These are phyloP conservation scores for Coniosporium apollinis DNA, from an alignment of 495 filamentous ascomycete genomes.

Conservation along the genomic window DNA sequence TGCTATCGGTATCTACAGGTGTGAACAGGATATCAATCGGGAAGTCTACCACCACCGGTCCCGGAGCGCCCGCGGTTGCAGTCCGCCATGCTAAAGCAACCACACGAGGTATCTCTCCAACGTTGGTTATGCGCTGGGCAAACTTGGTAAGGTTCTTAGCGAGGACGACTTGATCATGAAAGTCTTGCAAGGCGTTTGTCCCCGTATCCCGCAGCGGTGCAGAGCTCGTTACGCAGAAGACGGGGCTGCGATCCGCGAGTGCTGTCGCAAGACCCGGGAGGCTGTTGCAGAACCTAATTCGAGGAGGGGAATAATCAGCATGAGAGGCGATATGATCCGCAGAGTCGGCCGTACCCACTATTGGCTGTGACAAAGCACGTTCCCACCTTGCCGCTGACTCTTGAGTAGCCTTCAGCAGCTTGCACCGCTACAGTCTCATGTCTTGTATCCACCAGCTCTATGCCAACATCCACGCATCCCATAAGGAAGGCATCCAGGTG, in stretches of 20 bases:
- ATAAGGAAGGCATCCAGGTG: conserved; percentile 18
- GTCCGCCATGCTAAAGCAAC: conserved; percentile 10
- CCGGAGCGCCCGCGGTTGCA: conserved; percentile 7
- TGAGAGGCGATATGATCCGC: neutral
- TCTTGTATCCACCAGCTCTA: conserved; percentile 15
- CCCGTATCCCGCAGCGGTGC: conserved; percentile 16
- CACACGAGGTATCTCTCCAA: conserved; percentile 15
- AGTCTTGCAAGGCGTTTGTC: conserved; percentile 15
- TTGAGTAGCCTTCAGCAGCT: conserved; percentile 16
- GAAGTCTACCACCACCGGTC: conserved; percentile 14
- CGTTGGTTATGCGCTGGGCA: conserved; percentile 14
- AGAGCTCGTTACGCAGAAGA: conserved; percentile 13
- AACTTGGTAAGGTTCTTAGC: conserved; percentile 16
- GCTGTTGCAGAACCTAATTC: conserved; percentile 11
- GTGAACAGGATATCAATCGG: conserved; percentile 17
- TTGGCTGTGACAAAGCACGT: conserved; percentile 16
- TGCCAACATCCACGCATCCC: conserved; percentile 15
- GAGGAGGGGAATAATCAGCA: neutral
- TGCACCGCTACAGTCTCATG: conserved; percentile 18
- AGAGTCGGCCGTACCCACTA: conserved; percentile 9
- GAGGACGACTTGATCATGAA: conserved; percentile 15
- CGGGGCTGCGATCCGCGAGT: conserved; percentile 15
- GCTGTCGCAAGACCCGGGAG: conserved; percentile 14
- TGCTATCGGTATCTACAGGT: conserved; percentile 4
- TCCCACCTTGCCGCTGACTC: conserved; percentile 13